Percentiles rank a stretch among this genome's conserved stretches.
Conservation (phyloP, 768 basidiomycete genomes). For the Lactarius pseudohatsudake region DNA sequence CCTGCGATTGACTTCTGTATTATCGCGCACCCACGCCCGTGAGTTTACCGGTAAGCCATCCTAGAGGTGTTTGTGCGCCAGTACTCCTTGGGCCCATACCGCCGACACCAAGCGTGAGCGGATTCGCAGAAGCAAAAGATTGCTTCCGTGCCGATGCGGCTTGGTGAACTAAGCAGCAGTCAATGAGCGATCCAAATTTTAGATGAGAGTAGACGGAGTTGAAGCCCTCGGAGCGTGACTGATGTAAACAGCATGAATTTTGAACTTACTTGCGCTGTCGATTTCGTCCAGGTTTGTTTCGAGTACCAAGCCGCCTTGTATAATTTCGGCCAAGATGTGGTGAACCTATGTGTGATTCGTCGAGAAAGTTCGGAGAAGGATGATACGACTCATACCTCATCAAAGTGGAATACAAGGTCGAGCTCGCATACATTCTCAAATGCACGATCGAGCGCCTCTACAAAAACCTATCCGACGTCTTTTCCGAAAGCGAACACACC, state of each 20-base stretch:
- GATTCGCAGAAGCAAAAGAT: constrained; percentile 79
- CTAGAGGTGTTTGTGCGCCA: constrained; percentile 67
- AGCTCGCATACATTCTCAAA: constrained; percentile 99
- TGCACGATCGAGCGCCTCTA: constrained; percentile 91
- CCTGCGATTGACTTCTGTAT: background rate
- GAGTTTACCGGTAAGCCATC: constrained; percentile 76
- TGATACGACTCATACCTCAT: constrained; percentile 62
- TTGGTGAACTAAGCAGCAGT: constrained; percentile 53
- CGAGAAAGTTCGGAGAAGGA: background rate
- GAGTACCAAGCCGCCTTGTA: constrained; percentile 93
- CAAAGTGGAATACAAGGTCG: constrained; percentile 98
- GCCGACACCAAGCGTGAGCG: constrained; percentile 66
- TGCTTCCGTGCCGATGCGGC: constrained; percentile 72
- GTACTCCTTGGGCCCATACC: constrained; percentile 59
- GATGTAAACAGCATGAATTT: background rate
- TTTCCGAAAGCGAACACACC: background rate
- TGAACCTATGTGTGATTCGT: constrained; percentile 61
- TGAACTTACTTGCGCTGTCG: constrained; percentile 59
- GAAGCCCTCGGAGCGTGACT: background rate
- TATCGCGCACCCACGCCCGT: constrained; percentile 60
- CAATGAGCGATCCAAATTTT: constrained; percentile 3
- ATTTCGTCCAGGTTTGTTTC: constrained; percentile 94
- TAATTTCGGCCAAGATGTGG: constrained; percentile 92
- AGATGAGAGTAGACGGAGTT: background rate
- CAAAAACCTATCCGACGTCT: constrained; percentile 71